phyloP scores from a whole-genome alignment of 768 basidiomycete species.

The Pholiota microspora region DNA sequence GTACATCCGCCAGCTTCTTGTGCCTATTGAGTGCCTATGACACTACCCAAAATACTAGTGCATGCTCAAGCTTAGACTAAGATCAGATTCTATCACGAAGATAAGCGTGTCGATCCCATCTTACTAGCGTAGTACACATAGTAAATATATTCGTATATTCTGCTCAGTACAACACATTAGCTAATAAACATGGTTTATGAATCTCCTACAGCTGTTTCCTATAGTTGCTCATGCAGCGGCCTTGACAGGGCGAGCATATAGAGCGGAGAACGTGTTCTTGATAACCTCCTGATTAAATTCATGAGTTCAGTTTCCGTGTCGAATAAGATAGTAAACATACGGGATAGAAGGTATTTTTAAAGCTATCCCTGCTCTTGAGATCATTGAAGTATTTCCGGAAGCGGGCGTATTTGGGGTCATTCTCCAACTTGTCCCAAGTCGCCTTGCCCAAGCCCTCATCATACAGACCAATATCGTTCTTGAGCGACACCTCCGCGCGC shows the following conservation, averaged over 20 bases:
- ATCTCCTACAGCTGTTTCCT: too few species aligned
- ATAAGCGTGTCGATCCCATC: too few species aligned
- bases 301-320: background rate
- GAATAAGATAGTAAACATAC: conserved; percentile 30
- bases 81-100: too few species aligned
- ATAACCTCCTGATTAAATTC: background rate
- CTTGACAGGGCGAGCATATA: background rate
- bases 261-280: background rate
- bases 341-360: conserved; percentile 51
- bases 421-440: conserved; percentile 38
- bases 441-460: conserved; percentile 45
- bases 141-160: too few species aligned
- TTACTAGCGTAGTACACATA: too few species aligned
- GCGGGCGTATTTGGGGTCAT: conserved; percentile 46
- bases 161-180: too few species aligned
- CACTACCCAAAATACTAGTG: too few species aligned
- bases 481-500: conserved; percentile 41
- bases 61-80: too few species aligned
- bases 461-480: conserved; percentile 52
- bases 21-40: too few species aligned
- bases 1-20: too few species aligned
- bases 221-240: background rate
- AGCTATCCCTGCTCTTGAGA: conserved; percentile 50
- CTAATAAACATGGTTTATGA: too few species aligned
- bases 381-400: conserved; percentile 47